Evolutionary conservation across 2,329 filamentous ascomycete genomes (phyloP), one percentile per base, ranked within the genome.

Genomic region (Botrytis byssoidea): DNA sequence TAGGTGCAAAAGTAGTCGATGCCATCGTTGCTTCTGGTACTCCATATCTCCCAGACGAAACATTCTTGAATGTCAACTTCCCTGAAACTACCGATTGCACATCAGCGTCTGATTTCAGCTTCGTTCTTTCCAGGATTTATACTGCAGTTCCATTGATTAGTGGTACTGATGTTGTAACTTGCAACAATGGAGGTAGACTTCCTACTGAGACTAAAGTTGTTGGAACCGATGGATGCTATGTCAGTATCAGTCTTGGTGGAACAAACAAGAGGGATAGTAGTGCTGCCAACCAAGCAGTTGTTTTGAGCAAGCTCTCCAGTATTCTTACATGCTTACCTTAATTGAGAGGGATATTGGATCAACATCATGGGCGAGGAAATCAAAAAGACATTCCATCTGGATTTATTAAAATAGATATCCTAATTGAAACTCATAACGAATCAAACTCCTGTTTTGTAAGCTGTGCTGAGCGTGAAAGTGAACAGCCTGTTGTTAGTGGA

Each of bases 171-270:
- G 48, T 59, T 3, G 66, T 57, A 22, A 69, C 66, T 57, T 69
- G 66, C 51, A 59, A 32, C 51, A 69, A 69, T 32, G 66, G 66
- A 57, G 66, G 66, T 22, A 69, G 66, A 57, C 66, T 69, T 18
- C 66, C 66, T 32, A 69, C 48, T 40, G 66, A 69, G 37, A 57
- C 48, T 6, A 32, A 6, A 8, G 66, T 69, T 22, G 48, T 69
- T 29, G 66, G 66, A 44, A 69, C 66, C 1, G n/a, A 42, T 25
- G 66, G 66, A 42, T 69, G 66, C 37, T 57, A 69, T 69, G 66
- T n/a, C n/a, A 69, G 66, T 69, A 69, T 69, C n/a, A 69, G 66
- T 59, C 25, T 69, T 57, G 66, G 66, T 44, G 66, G 66, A 69
- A 69, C 66, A 12, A 42, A 69, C 12, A 69, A 69, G 66, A 69